phyloP scores from a whole-genome alignment of 257 asterid species.

The Linaria vulgaris region DNA sequence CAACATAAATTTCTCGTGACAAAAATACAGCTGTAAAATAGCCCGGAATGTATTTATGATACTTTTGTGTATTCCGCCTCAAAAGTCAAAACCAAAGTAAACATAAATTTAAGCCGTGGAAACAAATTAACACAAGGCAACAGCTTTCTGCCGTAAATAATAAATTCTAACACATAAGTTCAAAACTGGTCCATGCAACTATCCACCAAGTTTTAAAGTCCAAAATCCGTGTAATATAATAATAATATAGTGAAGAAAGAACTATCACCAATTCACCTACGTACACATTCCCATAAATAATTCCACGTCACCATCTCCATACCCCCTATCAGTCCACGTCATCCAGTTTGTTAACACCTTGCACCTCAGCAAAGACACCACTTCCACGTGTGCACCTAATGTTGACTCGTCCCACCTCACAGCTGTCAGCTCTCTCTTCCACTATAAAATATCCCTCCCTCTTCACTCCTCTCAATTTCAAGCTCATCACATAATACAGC shows the following conservation, averaged over 20 bases:
- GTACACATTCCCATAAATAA: conserved; percentile 3
- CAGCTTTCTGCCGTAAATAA: too few species aligned
- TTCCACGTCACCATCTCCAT: conserved; percentile 32
- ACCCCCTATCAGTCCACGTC: too few species aligned
- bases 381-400: conserved; percentile 48
- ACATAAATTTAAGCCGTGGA: too few species aligned
- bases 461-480: not conserved
- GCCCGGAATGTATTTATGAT: too few species aligned
- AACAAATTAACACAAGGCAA: too few species aligned
- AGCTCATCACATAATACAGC: not conserved
- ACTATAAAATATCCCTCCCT: conserved; percentile 32
- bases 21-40: too few species aligned
- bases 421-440: conserved; percentile 26
- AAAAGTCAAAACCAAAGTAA: too few species aligned
- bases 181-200: not conserved
- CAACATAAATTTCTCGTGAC: too few species aligned
- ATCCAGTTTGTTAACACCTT: conserved; percentile 50
- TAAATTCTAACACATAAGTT: too few species aligned
- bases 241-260: too few species aligned
- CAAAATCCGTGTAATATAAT: not conserved
- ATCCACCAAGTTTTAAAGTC: not conserved
- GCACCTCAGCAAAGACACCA: not conserved
- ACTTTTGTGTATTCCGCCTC: too few species aligned
- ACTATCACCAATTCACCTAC: too few species aligned
- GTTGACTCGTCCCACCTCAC: conserved; percentile 20